A percentile compares a stretch with the other conserved stretches of the same genome.
These are phyloP conservation scores for Alternaria longipes DNA, from an alignment of 2,329 filamentous ascomycete species.

Conservation along the genomic window DNA sequence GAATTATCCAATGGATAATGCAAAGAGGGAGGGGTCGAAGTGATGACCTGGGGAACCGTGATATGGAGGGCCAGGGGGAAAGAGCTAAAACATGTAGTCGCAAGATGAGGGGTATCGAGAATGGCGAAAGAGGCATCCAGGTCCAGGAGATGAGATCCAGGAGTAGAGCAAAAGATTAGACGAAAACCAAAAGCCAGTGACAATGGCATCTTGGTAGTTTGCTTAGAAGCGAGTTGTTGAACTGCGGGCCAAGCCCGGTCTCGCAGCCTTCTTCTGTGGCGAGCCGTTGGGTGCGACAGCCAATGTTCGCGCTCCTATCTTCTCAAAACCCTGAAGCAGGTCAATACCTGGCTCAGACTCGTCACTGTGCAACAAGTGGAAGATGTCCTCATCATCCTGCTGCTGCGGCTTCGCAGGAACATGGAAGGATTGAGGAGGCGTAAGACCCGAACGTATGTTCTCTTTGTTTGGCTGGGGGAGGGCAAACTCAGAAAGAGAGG, in stretches of 20 bases:
- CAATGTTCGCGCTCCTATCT: conserved; percentile 65
- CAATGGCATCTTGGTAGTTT: background rate
- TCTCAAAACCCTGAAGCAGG: conserved; percentile 78
- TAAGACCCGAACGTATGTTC: conserved; percentile 33
- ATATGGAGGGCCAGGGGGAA: conserved; percentile 16
- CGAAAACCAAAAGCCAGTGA: conserved; percentile 12
- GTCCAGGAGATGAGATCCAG: conserved; percentile 15
- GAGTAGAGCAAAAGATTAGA: conserved; percentile 11
- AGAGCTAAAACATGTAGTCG: conserved; percentile 22
- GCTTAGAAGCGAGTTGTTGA: conserved; percentile 47
- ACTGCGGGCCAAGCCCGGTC: conserved; percentile 44
- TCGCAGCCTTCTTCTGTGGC: conserved; percentile 41
- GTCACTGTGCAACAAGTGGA: conserved; percentile 66
- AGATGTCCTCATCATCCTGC: conserved; percentile 64
- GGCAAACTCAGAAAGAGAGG: conserved; percentile 30
- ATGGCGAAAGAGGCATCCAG: conserved; percentile 24
- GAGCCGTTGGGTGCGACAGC: conserved; percentile 48
- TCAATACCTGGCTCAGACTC: conserved; percentile 71
- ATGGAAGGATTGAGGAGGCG: conserved; percentile 44
- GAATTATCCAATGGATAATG: conserved; percentile 32
- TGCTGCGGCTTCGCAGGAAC: conserved; percentile 29
- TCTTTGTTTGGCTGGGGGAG: conserved; percentile 33
- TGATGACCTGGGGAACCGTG: conserved; percentile 19
- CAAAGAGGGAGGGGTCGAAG: conserved; percentile 22
- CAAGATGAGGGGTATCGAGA: conserved; percentile 30